Conservation (phyloP, 352 stramenopile species). For the Globisporangium canariense region DNA sequence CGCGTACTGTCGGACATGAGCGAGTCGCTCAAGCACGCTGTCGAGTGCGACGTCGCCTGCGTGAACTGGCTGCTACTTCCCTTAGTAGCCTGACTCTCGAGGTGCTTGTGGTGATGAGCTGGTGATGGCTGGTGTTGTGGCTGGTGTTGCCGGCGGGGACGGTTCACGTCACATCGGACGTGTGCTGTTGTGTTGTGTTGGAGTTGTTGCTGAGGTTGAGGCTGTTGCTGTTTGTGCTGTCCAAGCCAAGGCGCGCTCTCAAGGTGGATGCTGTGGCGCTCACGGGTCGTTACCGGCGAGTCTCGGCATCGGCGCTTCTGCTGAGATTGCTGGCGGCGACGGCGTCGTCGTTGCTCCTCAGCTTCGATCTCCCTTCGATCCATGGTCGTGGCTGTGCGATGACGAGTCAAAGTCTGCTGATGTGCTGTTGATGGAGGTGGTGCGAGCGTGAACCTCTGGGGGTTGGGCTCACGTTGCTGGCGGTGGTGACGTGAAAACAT, state of each 20-base stretch:
- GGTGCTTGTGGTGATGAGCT: background rate
- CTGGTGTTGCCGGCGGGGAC: background rate
- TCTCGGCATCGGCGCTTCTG: background rate
- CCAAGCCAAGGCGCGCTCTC: conserved; percentile 17
- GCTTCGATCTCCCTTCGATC: background rate
- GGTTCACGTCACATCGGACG: background rate
- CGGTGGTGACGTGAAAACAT: background rate
- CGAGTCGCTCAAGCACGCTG: background rate
- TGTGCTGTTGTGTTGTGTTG: background rate
- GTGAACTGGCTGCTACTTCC: conserved; percentile 9
- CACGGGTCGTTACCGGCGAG: background rate
- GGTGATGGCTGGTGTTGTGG: background rate
- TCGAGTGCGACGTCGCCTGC: conserved; percentile 5
- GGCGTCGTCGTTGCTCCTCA: background rate
- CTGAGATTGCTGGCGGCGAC: background rate
- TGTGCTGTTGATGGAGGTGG: background rate
- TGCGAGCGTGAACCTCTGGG: background rate
- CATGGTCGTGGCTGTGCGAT: background rate
- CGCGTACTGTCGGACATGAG: conserved; percentile 10
- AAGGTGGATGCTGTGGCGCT: conserved; percentile 13
- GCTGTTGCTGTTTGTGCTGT: background rate
- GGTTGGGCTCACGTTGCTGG: background rate
- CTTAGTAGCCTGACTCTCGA: conserved; percentile 5
- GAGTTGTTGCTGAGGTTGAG: background rate
- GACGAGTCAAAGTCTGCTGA: background rate